A percentile compares a stretch with the other conserved stretches of the same genome.
These are phyloP conservation scores for Darksidea phi DNA, from an alignment of 495 filamentous ascomycete species.

Conservation along the genomic window DNA sequence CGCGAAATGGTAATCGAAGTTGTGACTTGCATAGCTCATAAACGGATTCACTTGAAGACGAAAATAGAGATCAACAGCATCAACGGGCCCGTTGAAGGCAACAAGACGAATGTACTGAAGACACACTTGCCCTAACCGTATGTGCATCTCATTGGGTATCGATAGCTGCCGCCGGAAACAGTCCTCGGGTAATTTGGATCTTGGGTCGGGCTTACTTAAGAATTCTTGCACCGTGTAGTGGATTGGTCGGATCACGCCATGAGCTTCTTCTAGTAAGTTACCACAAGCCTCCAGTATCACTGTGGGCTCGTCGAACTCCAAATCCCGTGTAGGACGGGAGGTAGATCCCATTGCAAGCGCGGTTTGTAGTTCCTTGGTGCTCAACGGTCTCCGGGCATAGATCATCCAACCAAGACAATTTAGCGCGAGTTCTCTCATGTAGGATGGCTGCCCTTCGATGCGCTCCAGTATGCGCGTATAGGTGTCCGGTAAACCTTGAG, in stretches of 20 bases:
- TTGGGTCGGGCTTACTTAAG: not conserved
- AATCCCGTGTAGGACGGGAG: too few relatives aligned
- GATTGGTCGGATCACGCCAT: constrained; percentile 3
- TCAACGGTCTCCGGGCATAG: constrained; percentile 1
- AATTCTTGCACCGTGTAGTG: constrained; percentile 8
- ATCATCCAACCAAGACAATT: constrained; percentile 6
- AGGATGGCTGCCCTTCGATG: not conserved
- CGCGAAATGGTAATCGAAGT: constrained; percentile 4
- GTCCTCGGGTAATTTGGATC: not conserved
- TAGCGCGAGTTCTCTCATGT: constrained; percentile 9
- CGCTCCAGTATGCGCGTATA: constrained; percentile 4
- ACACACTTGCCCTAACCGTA: constrained; percentile 2
- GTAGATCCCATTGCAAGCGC: too few relatives aligned
- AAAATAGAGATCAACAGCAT: not conserved
- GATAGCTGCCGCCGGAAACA: not conserved
- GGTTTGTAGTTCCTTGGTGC: not conserved
- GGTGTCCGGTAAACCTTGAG: constrained; percentile 2
- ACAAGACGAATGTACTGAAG: constrained; percentile 5
- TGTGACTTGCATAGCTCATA: constrained; percentile 5
- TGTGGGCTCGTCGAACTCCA: not conserved
- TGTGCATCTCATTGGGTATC: not conserved
- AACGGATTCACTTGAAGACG: not conserved
- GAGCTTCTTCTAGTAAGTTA: constrained; percentile 2
- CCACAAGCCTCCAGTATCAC: constrained; percentile 8
- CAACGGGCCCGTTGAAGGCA: not conserved